Conservation (phyloP, 208 protist species). For the Leptomonas pyrrhocoris region DNA sequence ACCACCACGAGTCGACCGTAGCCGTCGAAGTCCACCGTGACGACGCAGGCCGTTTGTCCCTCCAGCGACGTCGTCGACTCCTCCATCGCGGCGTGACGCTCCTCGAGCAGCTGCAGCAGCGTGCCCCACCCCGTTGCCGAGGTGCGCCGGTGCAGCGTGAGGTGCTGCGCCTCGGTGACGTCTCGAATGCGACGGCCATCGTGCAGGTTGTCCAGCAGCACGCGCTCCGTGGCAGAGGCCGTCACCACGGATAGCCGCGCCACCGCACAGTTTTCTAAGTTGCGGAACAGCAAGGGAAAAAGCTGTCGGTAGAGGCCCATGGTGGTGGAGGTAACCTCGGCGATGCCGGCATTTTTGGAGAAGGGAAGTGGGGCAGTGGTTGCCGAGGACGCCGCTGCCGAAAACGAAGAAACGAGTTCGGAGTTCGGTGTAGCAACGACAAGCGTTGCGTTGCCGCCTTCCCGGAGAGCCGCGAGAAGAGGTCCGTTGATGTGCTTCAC, state of each 20-base stretch:
- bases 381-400: background rate
- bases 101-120: slow-evolving; percentile 45
- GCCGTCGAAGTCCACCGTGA: slow-evolving; percentile 62
- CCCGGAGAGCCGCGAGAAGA: slow-evolving; percentile 47
- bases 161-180: slow-evolving; percentile 35
- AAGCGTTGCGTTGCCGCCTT: slow-evolving; percentile 49
- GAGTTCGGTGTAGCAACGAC: slow-evolving; percentile 54
- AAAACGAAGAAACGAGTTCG: slow-evolving; percentile 5
- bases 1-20: slow-evolving; percentile 59
- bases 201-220: slow-evolving; percentile 54
- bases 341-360: background rate
- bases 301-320: slow-evolving; percentile 59
- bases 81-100: slow-evolving; percentile 44
- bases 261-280: slow-evolving; percentile 29
- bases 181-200: slow-evolving; percentile 38
- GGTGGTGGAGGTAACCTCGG: slow-evolving; percentile 35
- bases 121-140: slow-evolving; percentile 57
- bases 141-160: slow-evolving; percentile 25
- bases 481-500: slow-evolving; percentile 57
- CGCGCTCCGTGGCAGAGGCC: slow-evolving; percentile 47
- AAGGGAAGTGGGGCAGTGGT: background rate
- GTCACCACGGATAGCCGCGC: slow-evolving; percentile 54
- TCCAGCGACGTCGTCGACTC: slow-evolving; percentile 32
- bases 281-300: slow-evolving; percentile 64
- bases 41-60: slow-evolving; percentile 54